A percentile compares a stretch with the other conserved stretches of the same genome.
These are phyloP conservation scores for Umbelopsis sp. DNA, from an alignment of 192 early-diverging fungal genomes.

Conservation along the genomic window DNA sequence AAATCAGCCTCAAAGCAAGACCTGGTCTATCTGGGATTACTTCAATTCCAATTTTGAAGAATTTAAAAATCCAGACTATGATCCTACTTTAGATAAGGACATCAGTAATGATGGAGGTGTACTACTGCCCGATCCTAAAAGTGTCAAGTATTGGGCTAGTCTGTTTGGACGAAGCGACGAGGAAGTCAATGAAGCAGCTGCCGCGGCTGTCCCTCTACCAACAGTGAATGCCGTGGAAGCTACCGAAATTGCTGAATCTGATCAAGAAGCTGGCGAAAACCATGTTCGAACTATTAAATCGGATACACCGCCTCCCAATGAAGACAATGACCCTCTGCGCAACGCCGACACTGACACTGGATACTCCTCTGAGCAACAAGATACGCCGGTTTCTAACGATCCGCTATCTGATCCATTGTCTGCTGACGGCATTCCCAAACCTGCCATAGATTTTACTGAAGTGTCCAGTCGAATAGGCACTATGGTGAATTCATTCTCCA, in stretches of 20 bases:
- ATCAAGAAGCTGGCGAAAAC: neutral
- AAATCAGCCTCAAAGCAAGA: constrained; percentile 42
- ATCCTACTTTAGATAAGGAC: constrained; percentile 50
- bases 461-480: constrained; percentile 14
- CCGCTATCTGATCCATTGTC: neutral
- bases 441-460: constrained; percentile 6
- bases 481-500: constrained; percentile 13
- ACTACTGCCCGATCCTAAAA: constrained; percentile 63
- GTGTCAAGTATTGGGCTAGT: constrained; percentile 74
- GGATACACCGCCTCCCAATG: neutral
- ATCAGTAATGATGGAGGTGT: constrained; percentile 57
- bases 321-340: neutral
- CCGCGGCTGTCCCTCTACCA: neutral
- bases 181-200: constrained; percentile 44
- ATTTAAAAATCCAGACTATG: constrained; percentile 65
- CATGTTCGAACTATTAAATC: neutral
- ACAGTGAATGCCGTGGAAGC: neutral
- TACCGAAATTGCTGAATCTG: neutral
- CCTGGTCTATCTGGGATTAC: constrained; percentile 80
- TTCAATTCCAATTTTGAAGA: constrained; percentile 58
- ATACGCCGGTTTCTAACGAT: neutral
- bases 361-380: neutral
- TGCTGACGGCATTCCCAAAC: neutral
- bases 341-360: neutral
- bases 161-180: constrained; percentile 65